A percentile compares a stretch with the other conserved stretches of the same genome.
phyloP scores from a whole-genome alignment of 2,329 filamentous ascomycete species.

The Ophiostoma pallidulum region DNA sequence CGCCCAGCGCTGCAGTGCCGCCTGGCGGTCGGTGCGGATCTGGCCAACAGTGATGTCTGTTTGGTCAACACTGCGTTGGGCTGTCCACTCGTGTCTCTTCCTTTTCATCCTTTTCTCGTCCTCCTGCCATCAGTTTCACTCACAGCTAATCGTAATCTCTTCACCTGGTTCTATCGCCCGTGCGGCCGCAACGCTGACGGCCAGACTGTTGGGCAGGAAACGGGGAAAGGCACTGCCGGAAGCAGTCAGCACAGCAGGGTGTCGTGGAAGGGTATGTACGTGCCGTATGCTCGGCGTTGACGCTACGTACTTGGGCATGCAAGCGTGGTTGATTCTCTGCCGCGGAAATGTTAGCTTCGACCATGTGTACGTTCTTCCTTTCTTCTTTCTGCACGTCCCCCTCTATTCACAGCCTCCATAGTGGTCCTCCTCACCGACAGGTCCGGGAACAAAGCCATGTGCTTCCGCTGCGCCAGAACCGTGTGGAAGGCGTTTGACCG shows the following conservation, averaged over 20 bases:
- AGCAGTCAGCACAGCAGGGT: background rate
- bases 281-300: too few species aligned
- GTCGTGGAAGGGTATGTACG: too few species aligned
- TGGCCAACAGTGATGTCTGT: conserved; percentile 25
- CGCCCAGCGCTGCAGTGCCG: conserved; percentile 23
- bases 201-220: conserved; percentile 20
- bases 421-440: background rate
- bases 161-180: conserved; percentile 19
- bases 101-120: too few species aligned
- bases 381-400: too few species aligned
- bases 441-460: conserved; percentile 17
- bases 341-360: too few species aligned
- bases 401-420: too few species aligned
- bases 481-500: conserved; percentile 27
- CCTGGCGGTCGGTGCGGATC: conserved; percentile 20
- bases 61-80: background rate
- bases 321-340: conserved; percentile 26
- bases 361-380: too few species aligned
- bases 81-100: too few species aligned
- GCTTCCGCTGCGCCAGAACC: conserved; percentile 17
- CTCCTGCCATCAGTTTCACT: too few species aligned
- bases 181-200: conserved; percentile 17
- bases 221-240: conserved; percentile 24
- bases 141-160: conserved; percentile 22
- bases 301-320: conserved; percentile 28